Evolutionary conservation across 306 rosid species (phyloP).

Genomic region (Cucumis sativus): Cucumber_9930_V3 NC_026658.2:10851001-10851500

Average conservation of each 20-base stretch:
- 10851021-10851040: constrained; percentile 7
- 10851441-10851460: not conserved
- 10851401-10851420: constrained; percentile 50
- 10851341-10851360: constrained; percentile 67
- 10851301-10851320: constrained; percentile 45
- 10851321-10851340: constrained; percentile 73
- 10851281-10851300: constrained; percentile 23
- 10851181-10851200: constrained; percentile 35
- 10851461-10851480: not conserved
- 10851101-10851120: constrained; percentile 10
- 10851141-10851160: constrained; percentile 13
- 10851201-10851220: constrained; percentile 19
- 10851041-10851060: constrained; percentile 30
- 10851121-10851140: not conserved
- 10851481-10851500: not conserved
- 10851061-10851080: constrained; percentile 39
- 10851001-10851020: constrained; percentile 10
- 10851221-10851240: constrained; percentile 8
- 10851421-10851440: constrained; percentile 85
- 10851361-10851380: constrained; percentile 65
- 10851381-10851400: constrained; percentile 38
- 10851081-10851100: constrained; percentile 32
- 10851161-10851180: constrained; percentile 20
- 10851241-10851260: constrained; percentile 37
- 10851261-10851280: constrained; percentile 15